A percentile compares a stretch with the other conserved stretches of the same genome.
Evolutionary conservation across 1,139 yeast genomes (phyloP).

Genomic region (Geotrichum europaeum): DNA sequence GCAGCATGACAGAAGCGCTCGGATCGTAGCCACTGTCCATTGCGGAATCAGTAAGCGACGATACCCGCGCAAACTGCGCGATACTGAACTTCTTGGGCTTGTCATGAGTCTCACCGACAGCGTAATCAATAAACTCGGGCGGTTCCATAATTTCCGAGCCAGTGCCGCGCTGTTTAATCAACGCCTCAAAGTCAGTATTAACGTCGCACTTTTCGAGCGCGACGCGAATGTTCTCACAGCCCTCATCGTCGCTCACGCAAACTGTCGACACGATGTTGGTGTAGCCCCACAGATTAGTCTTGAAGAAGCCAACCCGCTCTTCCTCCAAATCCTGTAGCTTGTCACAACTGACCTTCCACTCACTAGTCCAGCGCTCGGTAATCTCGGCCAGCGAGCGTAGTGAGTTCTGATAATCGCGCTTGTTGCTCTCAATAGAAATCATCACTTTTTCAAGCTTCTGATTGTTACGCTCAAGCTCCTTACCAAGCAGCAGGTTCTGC

Average conservation of each 20-base stretch:
- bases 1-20: constrained; percentile 3
- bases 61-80: constrained; percentile 12
- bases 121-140: constrained; percentile 47
- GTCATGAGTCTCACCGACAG: constrained; percentile 37
- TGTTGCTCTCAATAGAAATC: constrained; percentile 43
- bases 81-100: constrained; percentile 4
- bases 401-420: constrained; percentile 55
- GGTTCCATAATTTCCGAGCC: constrained; percentile 60
- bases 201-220: constrained; percentile 66
- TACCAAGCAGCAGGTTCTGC: constrained; percentile 70
- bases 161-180: constrained; percentile 54
- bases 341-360: constrained; percentile 69
- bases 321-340: constrained; percentile 72
- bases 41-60: constrained; percentile 2
- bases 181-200: constrained; percentile 51
- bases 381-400: constrained; percentile 57
- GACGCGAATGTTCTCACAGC: constrained; percentile 64
- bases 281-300: constrained; percentile 75
- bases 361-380: constrained; percentile 66
- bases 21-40: constrained; percentile 9
- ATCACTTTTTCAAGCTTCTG: constrained; percentile 54
- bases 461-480: constrained; percentile 64
- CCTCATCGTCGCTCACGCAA: constrained; percentile 73
- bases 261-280: constrained; percentile 70
- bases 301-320: constrained; percentile 68